phyloP scores from a whole-genome alignment of 352 stramenopile species.

The Aphanomyces stellatus region DNA sequence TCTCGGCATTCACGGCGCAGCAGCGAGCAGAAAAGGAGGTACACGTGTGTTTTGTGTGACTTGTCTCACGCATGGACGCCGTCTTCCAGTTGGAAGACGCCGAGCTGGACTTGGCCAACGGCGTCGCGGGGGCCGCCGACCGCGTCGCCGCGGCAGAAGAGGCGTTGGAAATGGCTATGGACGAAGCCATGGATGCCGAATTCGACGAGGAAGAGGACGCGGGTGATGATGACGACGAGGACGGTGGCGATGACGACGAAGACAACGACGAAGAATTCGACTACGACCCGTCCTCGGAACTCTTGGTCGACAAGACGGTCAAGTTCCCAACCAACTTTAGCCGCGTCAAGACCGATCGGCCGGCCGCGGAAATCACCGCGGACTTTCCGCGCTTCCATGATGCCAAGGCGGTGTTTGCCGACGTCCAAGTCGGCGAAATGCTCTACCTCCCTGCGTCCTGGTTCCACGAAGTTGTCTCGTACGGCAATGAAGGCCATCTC shows the following conservation, averaged over 20 bases:
- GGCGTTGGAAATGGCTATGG: slow-evolving; percentile 58
- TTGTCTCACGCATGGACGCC: neutral
- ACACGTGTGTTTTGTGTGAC: neutral
- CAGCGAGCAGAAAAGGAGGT: slow-evolving; percentile 54
- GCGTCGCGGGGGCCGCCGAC: slow-evolving; percentile 35
- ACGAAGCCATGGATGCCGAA: slow-evolving; percentile 68
- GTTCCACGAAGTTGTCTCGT: slow-evolving; percentile 96
- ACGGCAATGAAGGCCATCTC: slow-evolving; percentile 50
- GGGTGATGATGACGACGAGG: slow-evolving; percentile 32
- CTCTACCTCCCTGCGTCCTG: slow-evolving; percentile 95
- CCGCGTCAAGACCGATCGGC: slow-evolving; percentile 44
- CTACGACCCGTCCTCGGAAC: slow-evolving; percentile 22
- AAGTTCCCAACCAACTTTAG: slow-evolving; percentile 73
- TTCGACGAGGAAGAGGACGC: slow-evolving; percentile 45
- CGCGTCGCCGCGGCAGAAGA: slow-evolving; percentile 50
- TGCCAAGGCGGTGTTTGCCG: slow-evolving; percentile 53
- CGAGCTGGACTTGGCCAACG: slow-evolving; percentile 41
- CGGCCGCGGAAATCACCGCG: slow-evolving; percentile 26
- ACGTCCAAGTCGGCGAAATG: slow-evolving; percentile 89
- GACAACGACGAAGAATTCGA: slow-evolving; percentile 27
- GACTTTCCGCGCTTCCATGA: slow-evolving; percentile 53
- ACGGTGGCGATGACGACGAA: slow-evolving; percentile 25
- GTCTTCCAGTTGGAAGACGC: slow-evolving; percentile 25
- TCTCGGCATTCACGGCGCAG: slow-evolving; percentile 52
- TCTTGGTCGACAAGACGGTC: slow-evolving; percentile 38